phyloP scores from a whole-genome alignment of 2,329 filamentous ascomycete species.

The Neofusicoccum sp. region DNA sequence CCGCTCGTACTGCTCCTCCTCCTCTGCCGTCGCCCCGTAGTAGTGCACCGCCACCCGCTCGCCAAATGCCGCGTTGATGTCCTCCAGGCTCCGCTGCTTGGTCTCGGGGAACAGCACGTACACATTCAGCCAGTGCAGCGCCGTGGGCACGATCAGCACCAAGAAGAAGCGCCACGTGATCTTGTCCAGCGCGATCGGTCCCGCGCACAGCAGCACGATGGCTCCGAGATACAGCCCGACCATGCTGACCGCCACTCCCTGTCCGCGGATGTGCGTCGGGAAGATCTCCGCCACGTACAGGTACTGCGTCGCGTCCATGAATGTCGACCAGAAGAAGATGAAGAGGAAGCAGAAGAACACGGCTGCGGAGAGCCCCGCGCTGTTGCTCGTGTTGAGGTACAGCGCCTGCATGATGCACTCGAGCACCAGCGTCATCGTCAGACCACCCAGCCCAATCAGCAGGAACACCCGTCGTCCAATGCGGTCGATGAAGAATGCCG shows the following conservation, averaged over 20 bases:
- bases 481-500: slow-evolving; percentile 25
- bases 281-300: slow-evolving; percentile 28
- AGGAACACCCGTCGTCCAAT: slow-evolving; percentile 25
- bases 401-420: slow-evolving; percentile 22
- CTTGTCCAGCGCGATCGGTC: slow-evolving; percentile 35
- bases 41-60: slow-evolving; percentile 31
- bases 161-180: slow-evolving; percentile 42
- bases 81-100: slow-evolving; percentile 36
- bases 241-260: slow-evolving; percentile 25
- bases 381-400: slow-evolving; percentile 23
- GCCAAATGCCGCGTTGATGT: slow-evolving; percentile 38
- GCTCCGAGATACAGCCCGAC: slow-evolving; percentile 27
- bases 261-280: slow-evolving; percentile 26
- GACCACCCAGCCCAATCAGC: slow-evolving; percentile 23
- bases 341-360: slow-evolving; percentile 28
- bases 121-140: slow-evolving; percentile 29
- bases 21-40: slow-evolving; percentile 28
- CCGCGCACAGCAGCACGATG: slow-evolving; percentile 33
- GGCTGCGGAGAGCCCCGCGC: slow-evolving; percentile 24
- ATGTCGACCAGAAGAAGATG: slow-evolving; percentile 28
- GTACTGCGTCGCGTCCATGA: slow-evolving; percentile 27
- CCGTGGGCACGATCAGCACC: slow-evolving; percentile 34
- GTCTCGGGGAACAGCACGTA: slow-evolving; percentile 40
- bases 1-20: slow-evolving; percentile 26
- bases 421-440: slow-evolving; percentile 20